These are phyloP conservation scores for Suillus bovinus DNA, from an alignment of 768 basidiomycete genomes.

Conservation along the genomic window DNA sequence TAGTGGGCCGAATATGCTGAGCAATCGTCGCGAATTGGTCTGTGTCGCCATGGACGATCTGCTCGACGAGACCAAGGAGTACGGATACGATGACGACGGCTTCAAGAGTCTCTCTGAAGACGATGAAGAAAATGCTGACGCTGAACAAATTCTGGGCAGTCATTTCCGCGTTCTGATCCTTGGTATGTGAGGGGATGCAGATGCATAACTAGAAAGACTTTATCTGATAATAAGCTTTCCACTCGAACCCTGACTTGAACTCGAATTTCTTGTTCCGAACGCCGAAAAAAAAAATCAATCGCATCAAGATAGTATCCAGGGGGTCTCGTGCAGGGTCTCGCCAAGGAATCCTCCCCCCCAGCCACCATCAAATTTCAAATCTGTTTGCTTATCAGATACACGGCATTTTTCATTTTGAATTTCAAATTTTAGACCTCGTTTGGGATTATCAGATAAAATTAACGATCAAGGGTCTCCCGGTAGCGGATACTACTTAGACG, in stretches of 20 bases:
- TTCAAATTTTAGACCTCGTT: background rate
- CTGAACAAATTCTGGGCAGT: conserved; percentile 71
- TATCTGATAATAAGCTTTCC: background rate
- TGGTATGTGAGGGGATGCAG: background rate
- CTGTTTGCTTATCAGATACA: background rate
- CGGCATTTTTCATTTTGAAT: too few relatives aligned
- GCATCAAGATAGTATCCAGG: background rate
- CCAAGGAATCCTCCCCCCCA: background rate
- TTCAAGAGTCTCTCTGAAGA: conserved; percentile 94
- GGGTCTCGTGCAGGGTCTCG: too few relatives aligned
- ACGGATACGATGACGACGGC: conserved; percentile 91
- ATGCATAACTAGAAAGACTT: background rate
- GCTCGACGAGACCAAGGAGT: conserved; percentile 88
- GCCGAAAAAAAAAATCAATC: background rate
- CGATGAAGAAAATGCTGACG: conserved; percentile 93
- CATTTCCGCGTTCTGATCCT: conserved; percentile 42
- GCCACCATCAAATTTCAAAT: background rate
- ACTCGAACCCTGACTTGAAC: background rate
- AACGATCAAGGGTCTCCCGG: background rate
- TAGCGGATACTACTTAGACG: background rate
- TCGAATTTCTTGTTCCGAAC: background rate
- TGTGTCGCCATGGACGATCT: conserved; percentile 56
- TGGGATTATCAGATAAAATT: conserved; percentile 19
- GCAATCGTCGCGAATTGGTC: conserved; percentile 5
- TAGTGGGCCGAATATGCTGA: background rate